A percentile compares a stretch with the other conserved stretches of the same genome.
Conservation (phyloP, 164 flowering plant species). For the Nymphaea thermarum region DNA sequence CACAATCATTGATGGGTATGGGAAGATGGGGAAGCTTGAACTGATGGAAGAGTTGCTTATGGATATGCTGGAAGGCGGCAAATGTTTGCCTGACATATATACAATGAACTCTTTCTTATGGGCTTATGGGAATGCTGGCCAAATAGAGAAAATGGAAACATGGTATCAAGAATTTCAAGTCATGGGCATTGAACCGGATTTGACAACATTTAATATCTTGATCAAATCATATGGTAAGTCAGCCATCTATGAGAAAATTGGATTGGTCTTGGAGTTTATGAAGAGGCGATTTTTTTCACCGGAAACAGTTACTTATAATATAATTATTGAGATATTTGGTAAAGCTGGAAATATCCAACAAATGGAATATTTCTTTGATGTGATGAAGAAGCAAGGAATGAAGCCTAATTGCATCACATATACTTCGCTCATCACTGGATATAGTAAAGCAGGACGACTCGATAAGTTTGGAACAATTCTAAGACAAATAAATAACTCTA, state of each 20-base stretch:
- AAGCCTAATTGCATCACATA: constrained; percentile 82
- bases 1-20: constrained; percentile 83
- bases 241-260: constrained; percentile 55
- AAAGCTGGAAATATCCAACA: constrained; percentile 48
- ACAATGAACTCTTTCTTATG: constrained; percentile 64
- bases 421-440: constrained; percentile 66
- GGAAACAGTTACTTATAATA: constrained; percentile 58
- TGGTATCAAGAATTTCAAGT: constrained; percentile 81
- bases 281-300: constrained; percentile 59
- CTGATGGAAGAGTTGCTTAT: constrained; percentile 53
- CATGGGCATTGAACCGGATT: constrained; percentile 66
- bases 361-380: constrained; percentile 59
- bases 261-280: constrained; percentile 62
- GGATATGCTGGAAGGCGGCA: constrained; percentile 51
- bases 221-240: constrained; percentile 73
- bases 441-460: constrained; percentile 43
- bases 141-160: constrained; percentile 60
- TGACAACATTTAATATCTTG: constrained; percentile 60
- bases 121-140: constrained; percentile 62
- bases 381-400: constrained; percentile 73
- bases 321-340: constrained; percentile 58
- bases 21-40: constrained; percentile 73
- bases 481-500: constrained; percentile 72
- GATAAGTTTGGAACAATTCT: constrained; percentile 45
- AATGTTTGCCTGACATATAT: constrained; percentile 58